Conservation (phyloP, 345 rosid genomes). For the Salix viminalis region DNA sequence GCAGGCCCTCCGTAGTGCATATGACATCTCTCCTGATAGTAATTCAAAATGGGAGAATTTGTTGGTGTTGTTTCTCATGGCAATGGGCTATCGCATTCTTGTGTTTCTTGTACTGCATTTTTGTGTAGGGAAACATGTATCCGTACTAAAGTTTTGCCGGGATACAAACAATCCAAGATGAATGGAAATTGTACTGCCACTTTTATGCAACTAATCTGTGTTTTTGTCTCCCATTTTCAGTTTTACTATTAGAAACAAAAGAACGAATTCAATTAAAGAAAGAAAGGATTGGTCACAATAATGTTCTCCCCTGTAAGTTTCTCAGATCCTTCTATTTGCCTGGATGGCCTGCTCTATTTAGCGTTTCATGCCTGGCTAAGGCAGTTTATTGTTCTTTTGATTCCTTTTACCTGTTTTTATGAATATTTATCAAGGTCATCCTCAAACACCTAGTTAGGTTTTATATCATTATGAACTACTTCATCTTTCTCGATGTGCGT, state of each 20-base stretch:
- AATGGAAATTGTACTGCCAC: constrained; percentile 16
- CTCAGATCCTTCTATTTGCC: not conserved
- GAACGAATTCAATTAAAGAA: not conserved
- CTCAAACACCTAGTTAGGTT: no score
- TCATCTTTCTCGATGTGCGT: no score
- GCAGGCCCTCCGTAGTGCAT: constrained; percentile 64
- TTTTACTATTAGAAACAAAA: not conserved
- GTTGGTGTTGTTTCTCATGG: constrained; percentile 73
- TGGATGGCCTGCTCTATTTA: not conserved
- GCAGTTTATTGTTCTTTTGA: not conserved
- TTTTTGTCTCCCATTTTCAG: not conserved
- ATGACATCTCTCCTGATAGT: constrained; percentile 67
- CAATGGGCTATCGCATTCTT: constrained; percentile 62
- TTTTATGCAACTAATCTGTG: not conserved
- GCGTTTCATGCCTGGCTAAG: not conserved
- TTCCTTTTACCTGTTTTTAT: not conserved
- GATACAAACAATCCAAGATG: constrained; percentile 43
- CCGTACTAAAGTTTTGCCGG: constrained; percentile 31
- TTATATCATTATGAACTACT: no score
- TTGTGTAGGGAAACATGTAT: constrained; percentile 27
- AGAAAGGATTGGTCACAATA: not conserved
- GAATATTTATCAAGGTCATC: no score
- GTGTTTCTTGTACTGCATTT: constrained; percentile 58
- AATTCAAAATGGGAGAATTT: constrained; percentile 87
- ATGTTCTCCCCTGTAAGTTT: not conserved